These are phyloP conservation scores for Ogataea zsoltii DNA, from an alignment of 805 yeast species.

Conservation along the genomic window DNA sequence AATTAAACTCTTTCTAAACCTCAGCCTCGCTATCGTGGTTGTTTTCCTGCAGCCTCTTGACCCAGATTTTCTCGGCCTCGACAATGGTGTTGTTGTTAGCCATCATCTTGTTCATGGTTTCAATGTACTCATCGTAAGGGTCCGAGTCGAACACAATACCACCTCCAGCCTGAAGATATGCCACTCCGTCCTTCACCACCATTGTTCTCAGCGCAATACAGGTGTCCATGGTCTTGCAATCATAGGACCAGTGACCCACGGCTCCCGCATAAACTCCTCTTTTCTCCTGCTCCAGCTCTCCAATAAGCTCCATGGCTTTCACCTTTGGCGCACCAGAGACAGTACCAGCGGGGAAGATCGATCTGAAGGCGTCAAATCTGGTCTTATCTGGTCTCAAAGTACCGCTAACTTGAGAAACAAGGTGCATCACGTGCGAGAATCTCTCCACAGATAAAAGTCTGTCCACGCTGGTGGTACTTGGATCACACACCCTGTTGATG, in stretches of 20 bases:
- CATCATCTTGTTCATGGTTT: constrained; percentile 95
- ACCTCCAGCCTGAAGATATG: constrained; percentile 97
- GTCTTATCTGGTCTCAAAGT: constrained; percentile 79
- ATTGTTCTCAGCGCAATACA: constrained; percentile 97
- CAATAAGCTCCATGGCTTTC: constrained; percentile 91
- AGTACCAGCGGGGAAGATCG: constrained; percentile 98
- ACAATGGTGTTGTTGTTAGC: constrained; percentile 88
- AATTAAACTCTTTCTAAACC: background rate
- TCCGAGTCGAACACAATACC: constrained; percentile 96
- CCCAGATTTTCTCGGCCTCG: constrained; percentile 87
- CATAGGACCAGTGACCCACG: constrained; percentile 97
- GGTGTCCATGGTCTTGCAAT: constrained; percentile 93
- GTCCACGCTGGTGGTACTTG: constrained; percentile 81
- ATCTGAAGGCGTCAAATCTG: constrained; percentile 95
- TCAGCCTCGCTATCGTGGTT: constrained; percentile 30
- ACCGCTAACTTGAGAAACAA: constrained; percentile 94
- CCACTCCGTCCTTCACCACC: constrained; percentile 88
- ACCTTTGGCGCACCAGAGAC: constrained; percentile 99
- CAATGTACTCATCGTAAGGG: constrained; percentile 91
- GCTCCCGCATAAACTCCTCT: constrained; percentile 99
- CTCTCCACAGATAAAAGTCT: constrained; percentile 86
- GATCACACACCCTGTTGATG: constrained; percentile 91
- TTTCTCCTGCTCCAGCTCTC: constrained; percentile 85
- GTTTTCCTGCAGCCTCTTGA: constrained; percentile 39
- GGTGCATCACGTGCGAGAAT: constrained; percentile 95